Percentiles rank a stretch among this genome's conserved stretches.
phyloP scores from a whole-genome alignment of 257 asterid species.

The Paulownia fortunei region DNA sequence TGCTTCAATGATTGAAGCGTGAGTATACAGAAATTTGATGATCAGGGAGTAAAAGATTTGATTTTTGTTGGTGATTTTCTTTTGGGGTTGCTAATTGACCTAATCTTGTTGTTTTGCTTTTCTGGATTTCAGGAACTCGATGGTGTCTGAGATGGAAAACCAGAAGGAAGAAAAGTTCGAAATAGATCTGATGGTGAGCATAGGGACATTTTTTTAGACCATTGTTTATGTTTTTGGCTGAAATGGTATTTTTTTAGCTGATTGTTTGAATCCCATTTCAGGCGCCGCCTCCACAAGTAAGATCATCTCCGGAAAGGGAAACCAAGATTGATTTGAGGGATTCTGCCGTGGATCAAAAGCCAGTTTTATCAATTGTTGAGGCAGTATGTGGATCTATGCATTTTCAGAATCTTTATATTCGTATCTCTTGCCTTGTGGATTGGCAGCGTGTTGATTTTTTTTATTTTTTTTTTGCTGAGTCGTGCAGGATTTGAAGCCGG shows the following conservation, averaged over 20 bases:
- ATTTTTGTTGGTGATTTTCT: not conserved
- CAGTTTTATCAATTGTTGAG: conserved; percentile 39
- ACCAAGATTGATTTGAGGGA: conserved; percentile 39
- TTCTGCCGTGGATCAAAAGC: conserved; percentile 53
- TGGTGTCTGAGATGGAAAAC: conserved; percentile 44
- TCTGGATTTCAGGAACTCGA: conserved; percentile 47
- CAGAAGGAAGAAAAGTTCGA: conserved; percentile 76
- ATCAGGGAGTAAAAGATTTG: conserved; percentile 17
- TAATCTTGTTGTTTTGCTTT: conserved; percentile 9
- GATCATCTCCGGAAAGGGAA: conserved; percentile 67
- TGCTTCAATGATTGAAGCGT: conserved; percentile 53
- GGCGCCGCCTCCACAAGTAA: conserved; percentile 88
- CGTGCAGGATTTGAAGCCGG: conserved; percentile 51
- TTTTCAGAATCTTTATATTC: not conserved
- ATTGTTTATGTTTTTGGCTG: conserved; percentile 6
- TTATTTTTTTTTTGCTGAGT: not conserved
- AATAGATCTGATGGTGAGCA: conserved; percentile 96
- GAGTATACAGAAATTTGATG: conserved; percentile 39
- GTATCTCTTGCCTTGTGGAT: conserved; percentile 1
- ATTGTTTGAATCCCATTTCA: conserved; percentile 33
- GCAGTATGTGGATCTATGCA: conserved; percentile 45
- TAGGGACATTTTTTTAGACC: not conserved
- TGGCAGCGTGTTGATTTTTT: not conserved
- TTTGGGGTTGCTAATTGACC: conserved; percentile 6
- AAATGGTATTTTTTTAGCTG: not conserved